These are phyloP conservation scores for Teratosphaeria viscida DNA, from an alignment of 2,329 filamentous ascomycete genomes.

Conservation along the genomic window DNA sequence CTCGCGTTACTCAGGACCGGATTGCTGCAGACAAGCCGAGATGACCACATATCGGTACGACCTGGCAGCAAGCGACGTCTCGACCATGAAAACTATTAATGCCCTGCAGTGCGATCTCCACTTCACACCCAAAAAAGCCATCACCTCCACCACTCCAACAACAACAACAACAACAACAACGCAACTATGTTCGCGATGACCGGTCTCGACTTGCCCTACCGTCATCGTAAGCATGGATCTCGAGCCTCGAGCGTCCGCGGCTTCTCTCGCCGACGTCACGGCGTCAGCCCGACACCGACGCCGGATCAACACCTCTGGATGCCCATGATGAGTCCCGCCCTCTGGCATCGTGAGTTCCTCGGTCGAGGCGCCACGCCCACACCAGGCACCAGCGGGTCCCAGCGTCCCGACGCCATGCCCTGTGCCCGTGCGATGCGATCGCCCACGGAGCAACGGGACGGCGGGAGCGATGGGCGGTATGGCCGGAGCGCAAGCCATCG, in stretches of 20 bases:
- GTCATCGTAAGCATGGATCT: slow-evolving; percentile 4
- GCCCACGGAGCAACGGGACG: not conserved
- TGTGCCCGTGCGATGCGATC: not conserved
- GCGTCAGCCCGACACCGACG: not conserved
- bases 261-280: not conserved
- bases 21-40: not conserved
- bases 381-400: not conserved
- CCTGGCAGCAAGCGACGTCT: not conserved
- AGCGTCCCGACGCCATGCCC: not conserved
- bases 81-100: not conserved
- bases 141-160: not conserved
- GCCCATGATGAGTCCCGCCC: not conserved
- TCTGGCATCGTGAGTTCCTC: slow-evolving; percentile 1
- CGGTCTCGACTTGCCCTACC: slow-evolving; percentile 2
- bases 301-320: not conserved
- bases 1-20: not conserved
- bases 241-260: slow-evolving; percentile 4
- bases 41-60: not conserved
- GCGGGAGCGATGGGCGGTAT: not conserved
- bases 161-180: not conserved
- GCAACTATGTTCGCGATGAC: slow-evolving; percentile 3
- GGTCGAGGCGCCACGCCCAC: not conserved
- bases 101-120: not conserved
- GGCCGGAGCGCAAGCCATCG: not conserved
- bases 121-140: not conserved